Evolutionary conservation across 2,329 filamentous ascomycete genomes (phyloP).

Genomic region (Arthrocladium fulminans): DNA sequence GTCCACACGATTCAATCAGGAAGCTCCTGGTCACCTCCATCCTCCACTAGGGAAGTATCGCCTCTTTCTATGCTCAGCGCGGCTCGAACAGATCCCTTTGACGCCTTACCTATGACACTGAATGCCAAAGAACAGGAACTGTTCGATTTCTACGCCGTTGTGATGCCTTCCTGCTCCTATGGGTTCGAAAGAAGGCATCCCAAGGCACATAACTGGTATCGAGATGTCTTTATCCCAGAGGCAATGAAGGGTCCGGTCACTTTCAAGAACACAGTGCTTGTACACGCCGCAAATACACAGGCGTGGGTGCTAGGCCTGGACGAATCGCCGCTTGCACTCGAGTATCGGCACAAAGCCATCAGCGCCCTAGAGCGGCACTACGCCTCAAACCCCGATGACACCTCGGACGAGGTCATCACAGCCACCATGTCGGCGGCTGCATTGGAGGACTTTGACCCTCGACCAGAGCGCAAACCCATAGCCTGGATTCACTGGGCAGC

Average conservation of each 20-base stretch:
- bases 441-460: constrained; percentile 33
- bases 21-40: constrained; percentile 7
- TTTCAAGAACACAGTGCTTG: constrained; percentile 33
- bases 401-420: constrained; percentile 32
- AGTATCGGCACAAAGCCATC: constrained; percentile 28
- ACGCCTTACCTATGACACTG: constrained; percentile 28
- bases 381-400: constrained; percentile 26
- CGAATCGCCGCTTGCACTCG: constrained; percentile 26
- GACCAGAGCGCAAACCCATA: constrained; percentile 29
- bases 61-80: constrained; percentile 30
- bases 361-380: constrained; percentile 30
- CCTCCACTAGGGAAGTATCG: constrained; percentile 12
- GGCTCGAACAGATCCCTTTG: constrained; percentile 32
- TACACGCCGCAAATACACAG: constrained; percentile 32
- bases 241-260: constrained; percentile 32
- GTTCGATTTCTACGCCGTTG: constrained; percentile 34
- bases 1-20: constrained; percentile 5
- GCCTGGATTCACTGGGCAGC: constrained; percentile 35
- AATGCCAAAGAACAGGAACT: constrained; percentile 27
- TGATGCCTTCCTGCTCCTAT: constrained; percentile 34
- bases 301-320: constrained; percentile 30
- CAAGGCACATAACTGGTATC: constrained; percentile 33
- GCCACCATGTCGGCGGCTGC: constrained; percentile 33
- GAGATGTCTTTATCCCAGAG: constrained; percentile 31
- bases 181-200: constrained; percentile 28